Evolutionary conservation across 768 basidiomycete species (phyloP), one percentile per base, ranked within the genome.

Genomic region (Lentinus brumalis): DNA sequence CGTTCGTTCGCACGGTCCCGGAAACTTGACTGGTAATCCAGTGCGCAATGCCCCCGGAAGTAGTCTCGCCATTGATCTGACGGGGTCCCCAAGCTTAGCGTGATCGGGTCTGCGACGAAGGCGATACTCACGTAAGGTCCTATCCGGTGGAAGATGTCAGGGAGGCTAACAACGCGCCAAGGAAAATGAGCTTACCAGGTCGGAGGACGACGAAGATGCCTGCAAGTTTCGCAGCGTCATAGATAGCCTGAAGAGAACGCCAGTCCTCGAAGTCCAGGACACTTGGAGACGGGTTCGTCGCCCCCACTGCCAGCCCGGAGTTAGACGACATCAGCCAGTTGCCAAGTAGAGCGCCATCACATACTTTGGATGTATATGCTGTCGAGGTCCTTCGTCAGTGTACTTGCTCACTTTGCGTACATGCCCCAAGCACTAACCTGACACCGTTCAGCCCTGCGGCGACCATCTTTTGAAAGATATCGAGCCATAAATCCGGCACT

Each of bases 141-240:
- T n/a, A n/a, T n/a, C n/a, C n/a, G n/a, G n/a, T n/a, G n/a, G n/a
- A n/a, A n/a, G n/a, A n/a, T n/a, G n/a, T n/a, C n/a, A n/a, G n/a
- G n/a, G n/a, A n/a, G n/a, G n/a, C n/a, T n/a, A n/a, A n/a, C n/a
- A n/a, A n/a, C n/a, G n/a, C n/a, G n/a, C n/a, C n/a, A n/a, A 35
- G 30, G 3, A 51, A 16, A 49, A 31, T 11, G 31, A 39, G 72
- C 74, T 57, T 72, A 80, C 91, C 92, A 57, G 92, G 92, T 32
- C 92, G 83, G 53, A 93, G 78, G 46, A 93, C 84, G 53, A 94
- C 79, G 84, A 87, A 94, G 11, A 94, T 77, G 1, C 92, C 92
- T 7, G 85, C 85, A 9, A 78, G 83, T 64, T 81, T 85, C 1
- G 91, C 90, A 8, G 89, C 88, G 58, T 92, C 88, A 62, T 82